phyloP scores from a whole-genome alignment of 179 eudicot genomes.

The Silene noctiflora region DNA sequence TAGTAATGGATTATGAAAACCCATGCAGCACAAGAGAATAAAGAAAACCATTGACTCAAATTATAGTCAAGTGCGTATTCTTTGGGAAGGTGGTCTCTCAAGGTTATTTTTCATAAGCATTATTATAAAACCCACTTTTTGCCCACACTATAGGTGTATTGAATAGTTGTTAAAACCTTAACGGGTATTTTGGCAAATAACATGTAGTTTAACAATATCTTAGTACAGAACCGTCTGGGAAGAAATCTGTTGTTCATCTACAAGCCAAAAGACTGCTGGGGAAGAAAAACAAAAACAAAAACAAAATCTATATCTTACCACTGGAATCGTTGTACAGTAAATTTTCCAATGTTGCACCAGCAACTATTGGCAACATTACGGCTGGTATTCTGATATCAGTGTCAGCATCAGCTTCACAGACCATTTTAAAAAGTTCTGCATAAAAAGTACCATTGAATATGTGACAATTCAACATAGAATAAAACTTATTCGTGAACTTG shows the following conservation, averaged over 20 bases:
- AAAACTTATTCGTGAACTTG: not conserved
- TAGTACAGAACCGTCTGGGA: not conserved
- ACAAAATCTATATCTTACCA: conserved; percentile 43
- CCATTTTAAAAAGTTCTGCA: conserved; percentile 97
- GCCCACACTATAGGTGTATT: no score
- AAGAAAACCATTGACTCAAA: not conserved
- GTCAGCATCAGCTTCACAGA: conserved; percentile 79
- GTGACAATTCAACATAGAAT: conserved; percentile 3
- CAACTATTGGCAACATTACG: conserved; percentile 85
- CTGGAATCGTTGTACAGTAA: conserved; percentile 47
- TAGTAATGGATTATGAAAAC: conserved; percentile 30
- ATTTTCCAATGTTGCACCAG: conserved; percentile 58
- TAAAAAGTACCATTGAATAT: conserved; percentile 10
- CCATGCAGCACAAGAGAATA: conserved; percentile 22
- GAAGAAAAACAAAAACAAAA: not conserved
- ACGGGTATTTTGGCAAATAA: not conserved
- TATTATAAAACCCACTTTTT: no score
- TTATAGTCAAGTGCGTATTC: no score
- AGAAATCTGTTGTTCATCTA: not conserved
- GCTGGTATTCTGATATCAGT: conserved; percentile 69
- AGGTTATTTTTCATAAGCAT: no score
- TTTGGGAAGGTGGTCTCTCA: no score
- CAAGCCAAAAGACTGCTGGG: not conserved
- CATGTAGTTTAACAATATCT: not conserved
- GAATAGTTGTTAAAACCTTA: no score